Base-by-base conservation (phyloP, 176 grass and related monocot species). In the Puya raimondii region DNA sequence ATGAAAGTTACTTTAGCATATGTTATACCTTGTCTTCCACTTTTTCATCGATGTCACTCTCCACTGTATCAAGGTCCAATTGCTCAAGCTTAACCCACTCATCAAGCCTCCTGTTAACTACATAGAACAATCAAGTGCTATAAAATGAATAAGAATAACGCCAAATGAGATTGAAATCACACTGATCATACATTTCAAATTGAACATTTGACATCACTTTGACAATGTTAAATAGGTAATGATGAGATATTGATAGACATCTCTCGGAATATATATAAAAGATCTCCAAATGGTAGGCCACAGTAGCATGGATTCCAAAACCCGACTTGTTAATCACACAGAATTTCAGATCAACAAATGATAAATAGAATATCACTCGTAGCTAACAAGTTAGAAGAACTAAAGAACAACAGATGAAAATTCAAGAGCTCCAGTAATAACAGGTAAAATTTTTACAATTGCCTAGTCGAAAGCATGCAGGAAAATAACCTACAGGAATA, bases 61-160 rank as follows among this genome's bases (percentile, higher is more conserved):
- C 95, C 0, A 86, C 79, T 17, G 87, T 99, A 21, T 86, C 85
- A 68, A 94, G 95, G 72, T 99, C 95, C 80, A 99, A 89, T 86
- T 99, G 95, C 63, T 94, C 87, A 65, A 99, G 86, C 78, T 93
- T 93, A 75, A 99, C 95, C 95, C 95, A 99, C 69, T 99, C 95
- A 56, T 99, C 95, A 7, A 93, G 85, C 74, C 90, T 82, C 79
- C 95, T 99, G 73, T 99, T 93, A 78, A 99, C 95, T 99, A 85
- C 50, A 64, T 81, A 50, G 21, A 75, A 26, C 71, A 51, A 72
- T 42, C 3, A 74, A 74, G 68, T 68, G 65, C 47, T 1, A 65
- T 23, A 66, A 0, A 2, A 54, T 65, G 48, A 66, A 73, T 76
- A 70, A 70, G 33, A 48, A 70, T 25, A 7, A n/a, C 20, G 2